Evolutionary conservation across 495 filamentous ascomycete genomes (phyloP), one percentile per base, ranked within the genome.

Genomic region (Cairneyella variabilis): DNA sequence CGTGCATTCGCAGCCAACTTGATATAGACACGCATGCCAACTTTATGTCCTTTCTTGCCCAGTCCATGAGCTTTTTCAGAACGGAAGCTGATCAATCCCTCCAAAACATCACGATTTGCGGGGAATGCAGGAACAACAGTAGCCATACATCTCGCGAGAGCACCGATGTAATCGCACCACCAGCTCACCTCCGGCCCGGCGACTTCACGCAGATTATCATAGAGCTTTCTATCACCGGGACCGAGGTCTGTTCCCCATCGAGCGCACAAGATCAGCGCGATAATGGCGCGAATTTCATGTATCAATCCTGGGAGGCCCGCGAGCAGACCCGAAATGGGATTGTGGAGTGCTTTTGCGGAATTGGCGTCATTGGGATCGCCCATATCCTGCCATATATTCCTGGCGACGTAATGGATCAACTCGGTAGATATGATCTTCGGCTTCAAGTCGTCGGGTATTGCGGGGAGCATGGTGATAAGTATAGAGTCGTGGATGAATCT

Each of bases 251-350:
- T 83, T 12, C 84, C 87, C 79, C 88, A 95, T 56, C 91, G 77
- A 40, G 84, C 86, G 48, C 83, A 90, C 11, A 92, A 76, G 2
- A 85, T 77, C 1, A 96, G 68, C 0, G 84, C 86, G 1, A 96
- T 68, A 1, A 89, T 69, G 0, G 85, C 83, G 2, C 91, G 80
- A 28, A 84, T 75, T 12, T 79, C 56, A 54, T 97, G 91, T 1
- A 78, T 81, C 9, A 95, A 69, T 0, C 90, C 89, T 44, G 91
- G 86, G 0, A 78, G 72, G 1, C 70, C 72, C 14, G 86, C 78
- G 0, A 92, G 69, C 9, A 83, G 65, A 0, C 86, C 85, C 0
- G 80, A 83, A 7, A 87, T 82, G 0, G 91, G 89, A 37, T 79
- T 75, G 47, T 89, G 83, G 5, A 97, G 67, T 2, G 85, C 86